Conservation (phyloP, 768 basidiomycete genomes). For the Serendipita sp. region DNA sequence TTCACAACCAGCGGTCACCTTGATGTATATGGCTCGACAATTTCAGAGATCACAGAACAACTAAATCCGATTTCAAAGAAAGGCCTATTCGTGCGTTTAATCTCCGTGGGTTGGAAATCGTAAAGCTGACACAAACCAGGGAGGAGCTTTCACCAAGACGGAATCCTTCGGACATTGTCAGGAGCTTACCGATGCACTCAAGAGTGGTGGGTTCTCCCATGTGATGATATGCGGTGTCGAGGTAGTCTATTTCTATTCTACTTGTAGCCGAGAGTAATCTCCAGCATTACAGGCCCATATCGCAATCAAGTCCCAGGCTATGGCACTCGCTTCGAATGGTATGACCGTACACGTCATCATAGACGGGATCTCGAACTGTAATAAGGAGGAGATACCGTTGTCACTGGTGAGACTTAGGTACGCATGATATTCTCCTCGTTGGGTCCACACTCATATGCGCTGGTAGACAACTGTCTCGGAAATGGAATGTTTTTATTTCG, state of each 20-base stretch:
- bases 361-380: conserved; percentile 72
- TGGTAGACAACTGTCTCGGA: too few species aligned
- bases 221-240: conserved; percentile 80
- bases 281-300: conserved; percentile 50
- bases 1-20: too few species aligned
- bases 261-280: too few species aligned
- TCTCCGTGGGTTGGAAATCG: neutral
- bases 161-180: conserved; percentile 75
- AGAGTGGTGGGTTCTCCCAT: conserved; percentile 30
- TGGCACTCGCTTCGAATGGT: conserved; percentile 40
- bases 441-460: too few species aligned
- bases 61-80: conserved; percentile 21
- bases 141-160: conserved; percentile 56
- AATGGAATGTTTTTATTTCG: too few species aligned
- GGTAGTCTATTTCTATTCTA: conserved; percentile 26
- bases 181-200: conserved; percentile 39
- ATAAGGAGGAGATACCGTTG: conserved; percentile 61
- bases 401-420: conserved; percentile 49
- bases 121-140: conserved; percentile 31
- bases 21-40: neutral
- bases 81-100: neutral
- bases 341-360: conserved; percentile 54
- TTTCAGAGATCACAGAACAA: conserved; percentile 22
- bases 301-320: conserved; percentile 69
- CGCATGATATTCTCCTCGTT: neutral